Percentiles rank a stretch among this genome's conserved stretches.
Conservation (phyloP, 345 rosid genomes). For the Gossypium longicalyx region DNA sequence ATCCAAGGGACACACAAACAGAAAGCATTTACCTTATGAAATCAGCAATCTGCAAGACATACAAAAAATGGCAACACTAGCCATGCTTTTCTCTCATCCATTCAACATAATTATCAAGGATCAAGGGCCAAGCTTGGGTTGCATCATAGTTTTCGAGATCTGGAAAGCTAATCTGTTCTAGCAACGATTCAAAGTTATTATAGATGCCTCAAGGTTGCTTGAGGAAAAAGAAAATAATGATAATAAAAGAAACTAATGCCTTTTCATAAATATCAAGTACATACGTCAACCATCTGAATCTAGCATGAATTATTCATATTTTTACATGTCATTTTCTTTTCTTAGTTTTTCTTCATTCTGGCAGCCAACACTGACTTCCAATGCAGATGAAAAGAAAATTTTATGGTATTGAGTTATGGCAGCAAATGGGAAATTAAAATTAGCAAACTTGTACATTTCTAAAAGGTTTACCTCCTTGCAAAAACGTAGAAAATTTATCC, state of each 20-base stretch:
- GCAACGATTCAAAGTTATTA: background rate
- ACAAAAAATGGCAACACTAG: conserved; percentile 19
- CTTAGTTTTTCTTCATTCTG: background rate
- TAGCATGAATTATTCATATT: background rate
- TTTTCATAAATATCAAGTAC: background rate
- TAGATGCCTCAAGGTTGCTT: background rate
- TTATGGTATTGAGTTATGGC: background rate
- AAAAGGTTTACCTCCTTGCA: conserved; percentile 41
- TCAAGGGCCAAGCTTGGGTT: conserved; percentile 48
- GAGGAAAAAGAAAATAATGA: background rate
- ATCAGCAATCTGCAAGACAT: background rate
- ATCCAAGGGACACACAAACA: background rate
- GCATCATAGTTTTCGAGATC: conserved; percentile 42
- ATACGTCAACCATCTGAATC: background rate
- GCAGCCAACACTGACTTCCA: background rate
- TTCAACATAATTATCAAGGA: conserved; percentile 51
- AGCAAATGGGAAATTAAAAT: background rate
- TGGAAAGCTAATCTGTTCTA: conserved; percentile 46
- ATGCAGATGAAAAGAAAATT: background rate
- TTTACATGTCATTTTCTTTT: background rate
- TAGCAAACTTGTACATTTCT: background rate
- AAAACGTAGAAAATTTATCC: conserved; percentile 48
- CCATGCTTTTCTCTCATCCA: conserved; percentile 43
- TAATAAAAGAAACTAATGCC: background rate
- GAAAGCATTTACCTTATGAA: conserved; percentile 2